Evolutionary conservation across 2,329 filamentous ascomycete species (phyloP), one percentile per base, ranked within the genome.

Genomic region (Cyclaneusma minus): DNA sequence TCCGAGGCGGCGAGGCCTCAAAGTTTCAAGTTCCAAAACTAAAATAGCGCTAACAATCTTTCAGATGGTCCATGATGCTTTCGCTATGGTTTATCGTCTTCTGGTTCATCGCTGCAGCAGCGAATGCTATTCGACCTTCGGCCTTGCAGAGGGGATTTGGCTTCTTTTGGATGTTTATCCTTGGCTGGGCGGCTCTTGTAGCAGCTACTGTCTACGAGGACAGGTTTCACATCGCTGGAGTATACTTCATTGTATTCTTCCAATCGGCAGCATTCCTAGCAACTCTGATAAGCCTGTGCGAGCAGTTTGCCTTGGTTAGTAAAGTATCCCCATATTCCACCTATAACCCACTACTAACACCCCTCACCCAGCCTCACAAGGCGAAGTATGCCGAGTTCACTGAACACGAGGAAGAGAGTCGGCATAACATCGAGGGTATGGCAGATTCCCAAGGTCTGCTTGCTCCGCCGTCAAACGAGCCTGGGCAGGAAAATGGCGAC

Each of bases 141-240:
- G 87, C 87, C 4, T 67, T 95, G 5, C 81, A 91, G 31, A 68
- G 87, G 12, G 67, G 75, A 4, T 94, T 89, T 48, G 64, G 69
- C 26, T 61, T 85, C 22, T 64, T 91, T 7, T 95, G 89, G 85
- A 61, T 93, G 23, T 94, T 85, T 46, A 47, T 68, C 16, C 49
- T 83, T 1, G 68, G 70, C 20, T 95, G 85, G 74, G 52, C 66
- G 3, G 41, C 80, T 21, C 63, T 93, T 29, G 68, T 92, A 9
- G 57, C 65, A 22, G 64, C 73, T 21, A 80, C 83, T 0, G 67
- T 92, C 3, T 67, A 74, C n/a, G 78, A 83, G 36, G 70, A 85
- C 43, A 70, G 80, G 12, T 64, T 73, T 39, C 64, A 76, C 10
- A 59, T 89, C 26, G 76, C 68, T 6, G 72, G 76, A 14, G 76